Base-by-base conservation (phyloP, 345 rosid genomes). In the Salix exigua region DNA sequence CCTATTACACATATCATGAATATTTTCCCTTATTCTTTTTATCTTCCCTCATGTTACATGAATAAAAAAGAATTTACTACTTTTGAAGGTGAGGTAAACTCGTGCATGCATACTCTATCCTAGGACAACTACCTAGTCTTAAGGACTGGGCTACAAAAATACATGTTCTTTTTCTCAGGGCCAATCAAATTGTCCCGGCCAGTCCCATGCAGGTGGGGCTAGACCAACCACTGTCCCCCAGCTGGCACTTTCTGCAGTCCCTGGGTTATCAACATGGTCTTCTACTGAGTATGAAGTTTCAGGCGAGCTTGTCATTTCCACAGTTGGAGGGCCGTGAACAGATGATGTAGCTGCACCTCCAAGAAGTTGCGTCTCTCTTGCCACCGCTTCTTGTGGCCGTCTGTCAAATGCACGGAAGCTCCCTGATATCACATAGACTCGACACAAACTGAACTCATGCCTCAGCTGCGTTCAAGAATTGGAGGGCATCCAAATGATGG, bases 401-500 rank as follows among this genome's bases (percentile, higher is more conserved):
- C 98, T 90, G 68, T 95, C 99, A 72, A 93, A 95, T 35, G 99
- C 96, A 48, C 90, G 87, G n/a, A 76, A 84, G 88, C 83, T 87
- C 80, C 97, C 97, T 13, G 97, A 89, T 70, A 85, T 77, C 78
- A 92, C 84, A 66, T 93, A 93, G 79, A 96, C 86, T 38, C 98
- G 92, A 79, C 98, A 93, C 85, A 95, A 74, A 77, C 93, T 93
- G 87, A 88, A 91, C 66, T 95, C 97, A 68, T 85, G 86, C 82
- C 97, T 89, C 85, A 90, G 74, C 99, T 93, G 74, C 83, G 79
- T 82, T 75, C 72, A 80, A 76, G 74, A 78, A 74, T 60, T 40
- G 42, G 55, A 28, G 33, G 70, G 60, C 31, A 58, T 63, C 66
- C 25, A 73, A 55, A 73, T n/a, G 50, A 33, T 40, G 53, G 70